Evolutionary conservation across 129 eudicot genomes (phyloP), one percentile per base, ranked within the genome.

Genomic region (Ambrosia trifida): DNA sequence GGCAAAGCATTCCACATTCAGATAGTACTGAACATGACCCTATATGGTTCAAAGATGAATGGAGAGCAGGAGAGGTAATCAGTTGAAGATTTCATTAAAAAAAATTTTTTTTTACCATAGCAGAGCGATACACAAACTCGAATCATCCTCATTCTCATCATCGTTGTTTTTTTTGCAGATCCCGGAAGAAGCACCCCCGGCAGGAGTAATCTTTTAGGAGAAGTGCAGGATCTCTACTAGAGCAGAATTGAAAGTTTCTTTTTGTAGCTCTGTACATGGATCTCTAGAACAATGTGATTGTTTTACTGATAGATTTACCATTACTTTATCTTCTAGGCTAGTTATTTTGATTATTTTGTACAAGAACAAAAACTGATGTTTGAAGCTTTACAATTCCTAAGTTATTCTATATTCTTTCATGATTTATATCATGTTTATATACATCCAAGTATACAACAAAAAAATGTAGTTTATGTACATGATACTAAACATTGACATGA

Each of bases 131-230:
- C 32, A 50, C 33, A 24, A 59, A 45, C 51, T 47, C 57, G 14
- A 76, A 41, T 58, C 57, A 47, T 46, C 16, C 11, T 30, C 17
- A 46, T 11, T 13, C 0, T 16, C 12, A 36, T 68, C 18, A 13
- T 64, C 1, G 19, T 28, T 57, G 5, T 32, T 49, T 40, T 53
- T n/a, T 68, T 60, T 79, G 66, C 96, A 88, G 96, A 88, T 88
- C 51, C 96, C 96, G 16, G 96, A 88, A 66, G 87, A 85, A 79
- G 89, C 87, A 24, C 96, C 96, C 70, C 89, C 96, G 11, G 82
- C 61, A 51, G 71, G 44, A 70, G 81, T 75, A 32, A 73, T 84
- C 32, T 71, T 38, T 66, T 86, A 83, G 84, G 54, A 24, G 32
- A 46, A 51, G 19, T 2, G 13, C 58, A 45, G 20, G 56, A 62